Evolutionary conservation across 768 basidiomycete species (phyloP).

Genomic region (Trichaptum fuscoviolaceum): DNA sequence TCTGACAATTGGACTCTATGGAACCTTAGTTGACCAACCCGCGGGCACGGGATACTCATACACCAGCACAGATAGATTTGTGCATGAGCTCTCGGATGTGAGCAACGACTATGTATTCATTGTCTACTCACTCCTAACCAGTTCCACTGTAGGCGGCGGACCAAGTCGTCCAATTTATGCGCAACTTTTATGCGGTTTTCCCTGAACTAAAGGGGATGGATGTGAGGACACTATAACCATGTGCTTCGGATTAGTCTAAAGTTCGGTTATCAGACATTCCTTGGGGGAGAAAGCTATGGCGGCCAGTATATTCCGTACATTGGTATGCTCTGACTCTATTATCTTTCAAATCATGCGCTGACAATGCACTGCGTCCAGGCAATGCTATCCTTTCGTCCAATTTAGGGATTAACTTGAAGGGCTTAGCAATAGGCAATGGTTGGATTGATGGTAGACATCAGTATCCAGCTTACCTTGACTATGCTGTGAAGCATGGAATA

Average conservation of each 20-base stretch:
- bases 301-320: slow-evolving; percentile 98
- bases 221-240: slow-evolving; percentile 40
- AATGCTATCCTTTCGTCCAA: slow-evolving; percentile 65
- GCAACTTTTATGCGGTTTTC: slow-evolving; percentile 86
- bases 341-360: neutral
- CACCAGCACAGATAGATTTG: slow-evolving; percentile 77
- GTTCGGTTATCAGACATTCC: slow-evolving; percentile 63
- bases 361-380: slow-evolving; percentile 38
- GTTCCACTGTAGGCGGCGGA: slow-evolving; percentile 49
- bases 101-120: slow-evolving; percentile 13
- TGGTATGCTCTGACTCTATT: slow-evolving; percentile 38
- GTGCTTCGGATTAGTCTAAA: slow-evolving; percentile 5
- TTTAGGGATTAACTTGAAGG: slow-evolving; percentile 60
- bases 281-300: slow-evolving; percentile 94
- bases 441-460: slow-evolving; percentile 92
- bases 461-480: slow-evolving; percentile 88
- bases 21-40: slow-evolving; percentile 84
- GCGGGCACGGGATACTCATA: slow-evolving; percentile 95
- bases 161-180: slow-evolving; percentile 79
- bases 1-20: neutral
- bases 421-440: slow-evolving; percentile 92
- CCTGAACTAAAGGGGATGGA: slow-evolving; percentile 82
- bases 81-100: slow-evolving; percentile 73
- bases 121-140: neutral
- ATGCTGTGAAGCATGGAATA: slow-evolving; percentile 71